phyloP scores from a whole-genome alignment of 495 filamentous ascomycete species.

The Trypethelium eluteriae region DNA sequence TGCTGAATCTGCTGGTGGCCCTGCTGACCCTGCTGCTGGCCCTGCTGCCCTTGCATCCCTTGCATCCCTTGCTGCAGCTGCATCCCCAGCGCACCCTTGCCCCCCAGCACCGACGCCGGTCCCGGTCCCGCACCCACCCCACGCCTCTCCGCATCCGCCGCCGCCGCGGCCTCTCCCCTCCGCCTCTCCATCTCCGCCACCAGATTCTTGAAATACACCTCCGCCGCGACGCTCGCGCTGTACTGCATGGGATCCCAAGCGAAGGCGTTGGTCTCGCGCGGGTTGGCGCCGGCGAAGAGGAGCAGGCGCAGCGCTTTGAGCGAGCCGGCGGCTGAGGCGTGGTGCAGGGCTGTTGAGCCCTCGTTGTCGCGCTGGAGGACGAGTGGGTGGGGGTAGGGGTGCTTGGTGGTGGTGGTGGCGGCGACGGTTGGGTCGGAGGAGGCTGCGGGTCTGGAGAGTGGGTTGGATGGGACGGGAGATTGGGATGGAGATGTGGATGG shows the following conservation, averaged over 20 bases:
- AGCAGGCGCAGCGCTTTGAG: slow-evolving; percentile 65
- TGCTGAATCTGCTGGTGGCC: not conserved
- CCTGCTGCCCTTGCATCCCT: too few species aligned
- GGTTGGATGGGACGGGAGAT: not conserved
- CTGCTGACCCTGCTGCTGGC: too few species aligned
- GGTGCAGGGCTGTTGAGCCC: slow-evolving; percentile 73
- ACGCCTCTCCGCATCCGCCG: slow-evolving; percentile 24
- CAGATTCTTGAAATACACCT: slow-evolving; percentile 64
- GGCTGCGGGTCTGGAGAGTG: not conserved
- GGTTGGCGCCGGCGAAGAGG: slow-evolving; percentile 59
- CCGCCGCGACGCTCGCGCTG: slow-evolving; percentile 62
- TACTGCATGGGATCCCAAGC: slow-evolving; percentile 68
- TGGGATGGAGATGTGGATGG: not conserved
- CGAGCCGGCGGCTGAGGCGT: slow-evolving; percentile 58
- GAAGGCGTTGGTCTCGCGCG: slow-evolving; percentile 56
- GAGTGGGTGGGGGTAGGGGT: slow-evolving; percentile 23
- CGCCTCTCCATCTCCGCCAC: slow-evolving; percentile 48
- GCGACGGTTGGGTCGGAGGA: slow-evolving; percentile 12
- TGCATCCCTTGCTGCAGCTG: slow-evolving; percentile 15
- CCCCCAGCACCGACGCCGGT: slow-evolving; percentile 15
- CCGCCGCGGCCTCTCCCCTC: slow-evolving; percentile 29
- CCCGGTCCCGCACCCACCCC: slow-evolving; percentile 6
- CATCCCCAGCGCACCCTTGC: slow-evolving; percentile 19
- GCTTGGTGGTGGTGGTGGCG: slow-evolving; percentile 8
- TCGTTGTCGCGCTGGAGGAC: slow-evolving; percentile 44